Base-by-base conservation (phyloP, 345 rosid genomes). In the Citropsis articulata region DNA sequence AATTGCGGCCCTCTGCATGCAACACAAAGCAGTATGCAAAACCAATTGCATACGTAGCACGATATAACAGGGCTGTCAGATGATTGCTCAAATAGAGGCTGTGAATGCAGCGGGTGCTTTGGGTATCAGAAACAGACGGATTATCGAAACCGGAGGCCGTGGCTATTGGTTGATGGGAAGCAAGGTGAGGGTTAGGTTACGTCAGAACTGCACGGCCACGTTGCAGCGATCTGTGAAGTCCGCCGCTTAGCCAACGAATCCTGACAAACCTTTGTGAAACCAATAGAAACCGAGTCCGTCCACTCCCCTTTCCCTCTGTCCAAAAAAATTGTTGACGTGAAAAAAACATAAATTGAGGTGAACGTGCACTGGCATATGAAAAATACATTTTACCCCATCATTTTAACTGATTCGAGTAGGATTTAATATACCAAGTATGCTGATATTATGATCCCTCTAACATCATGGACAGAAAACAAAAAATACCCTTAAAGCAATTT, bases 161-260 rank as follows among this genome's bases (percentile, higher is more conserved):
- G 33, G 72, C 40, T 36, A 80, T 80, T 83, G 85, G 88, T 22
- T 6, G 73, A 75, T 28, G 24, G 12, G 75, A 33, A 21, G 7
- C 25, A 16, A 35, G 56, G 55, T 21, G 57, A 36, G 27, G 63
- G 5, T 9, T 42, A 30, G 65, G 76, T 66, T 71, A 71, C 85
- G 78, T 80, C 83, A 75, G 82, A 57, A n/a, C 4, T 59, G 85
- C 75, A 62, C 66, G 70, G 79, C 71, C 83, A 82, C 81, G 85
- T 82, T 8, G 70, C 70, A 4, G 48, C 31, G 24, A 62, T 0
- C 0, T 73, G 42, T 19, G 35, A 42, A 38, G 3, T 25, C 71
- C 84, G 75, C 85, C 85, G 81, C 85, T 75, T 69, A 27, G 33
- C 84, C 79, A 18, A 38, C 82, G 77, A 80, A 82, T 80, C 77